Conservation (phyloP, 495 filamentous ascomycete genomes). For the Astrocystis sublimbata region DNA sequence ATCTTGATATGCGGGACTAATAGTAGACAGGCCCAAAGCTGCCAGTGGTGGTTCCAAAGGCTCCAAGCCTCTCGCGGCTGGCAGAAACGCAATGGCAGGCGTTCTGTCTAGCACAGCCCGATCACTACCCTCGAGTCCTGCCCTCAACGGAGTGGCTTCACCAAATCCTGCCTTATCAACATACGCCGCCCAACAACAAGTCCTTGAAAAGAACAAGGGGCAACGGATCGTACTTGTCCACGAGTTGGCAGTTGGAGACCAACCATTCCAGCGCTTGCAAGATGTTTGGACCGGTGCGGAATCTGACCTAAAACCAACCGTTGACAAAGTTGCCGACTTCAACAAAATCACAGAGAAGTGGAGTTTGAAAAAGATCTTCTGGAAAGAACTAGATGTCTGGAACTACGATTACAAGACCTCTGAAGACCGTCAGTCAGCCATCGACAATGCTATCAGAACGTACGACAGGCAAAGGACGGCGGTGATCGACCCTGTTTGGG, state of each 20-base stretch:
- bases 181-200: constrained; percentile 51
- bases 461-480: constrained; percentile 80
- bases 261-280: constrained; percentile 58
- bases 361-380: constrained; percentile 66
- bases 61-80: constrained; percentile 39
- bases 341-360: constrained; percentile 59
- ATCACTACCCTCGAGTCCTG: constrained; percentile 66
- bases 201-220: constrained; percentile 54
- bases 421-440: constrained; percentile 73
- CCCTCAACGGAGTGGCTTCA: constrained; percentile 52
- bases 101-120: constrained; percentile 41
- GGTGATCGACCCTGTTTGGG: constrained; percentile 74
- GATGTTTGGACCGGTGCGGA: constrained; percentile 57
- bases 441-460: constrained; percentile 78
- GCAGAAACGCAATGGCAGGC: constrained; percentile 41
- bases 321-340: constrained; percentile 62
- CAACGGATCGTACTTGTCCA: constrained; percentile 68
- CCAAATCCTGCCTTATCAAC: constrained; percentile 55
- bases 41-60: constrained; percentile 18
- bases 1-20: constrained; percentile 14
- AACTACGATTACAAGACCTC: constrained; percentile 67
- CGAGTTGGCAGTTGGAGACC: constrained; percentile 65
- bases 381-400: constrained; percentile 83
- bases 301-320: constrained; percentile 56
- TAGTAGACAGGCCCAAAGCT: constrained; percentile 13